phyloP scores from a whole-genome alignment of 2,329 filamentous ascomycete genomes.

The Hypoxylon sp. region DNA sequence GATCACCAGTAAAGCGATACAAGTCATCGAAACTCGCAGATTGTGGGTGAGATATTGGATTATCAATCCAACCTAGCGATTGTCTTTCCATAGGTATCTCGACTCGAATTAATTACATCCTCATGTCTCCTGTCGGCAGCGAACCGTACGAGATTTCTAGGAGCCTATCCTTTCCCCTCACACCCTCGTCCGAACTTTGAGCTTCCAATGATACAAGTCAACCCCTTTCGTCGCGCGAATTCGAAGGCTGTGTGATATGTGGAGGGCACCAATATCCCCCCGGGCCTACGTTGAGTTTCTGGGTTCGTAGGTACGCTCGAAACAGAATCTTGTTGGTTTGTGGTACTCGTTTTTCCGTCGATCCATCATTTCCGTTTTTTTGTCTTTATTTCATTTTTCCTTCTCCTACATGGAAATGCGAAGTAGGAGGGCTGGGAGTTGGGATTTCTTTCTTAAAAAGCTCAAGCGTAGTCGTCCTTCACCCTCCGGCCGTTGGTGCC shows the following conservation, averaged over 20 bases:
- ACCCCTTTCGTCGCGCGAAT: neutral
- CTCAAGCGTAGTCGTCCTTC: conserved; percentile 73
- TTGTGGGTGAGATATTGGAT: neutral
- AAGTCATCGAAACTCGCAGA: too few species aligned
- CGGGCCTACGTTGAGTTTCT: neutral
- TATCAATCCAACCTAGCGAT: conserved; percentile 15
- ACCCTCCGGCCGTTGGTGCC: conserved; percentile 60
- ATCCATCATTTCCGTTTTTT: neutral
- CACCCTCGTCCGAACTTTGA: neutral
- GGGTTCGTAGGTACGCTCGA: too few species aligned
- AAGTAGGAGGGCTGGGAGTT: neutral
- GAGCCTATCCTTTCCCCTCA: neutral
- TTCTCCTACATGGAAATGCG: neutral
- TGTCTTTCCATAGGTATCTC: conserved; percentile 23
- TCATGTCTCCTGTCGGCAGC: neutral
- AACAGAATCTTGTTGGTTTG: neutral
- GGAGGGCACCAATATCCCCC: neutral
- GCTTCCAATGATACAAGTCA: neutral
- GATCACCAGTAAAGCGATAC: too few species aligned
- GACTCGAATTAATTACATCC: conserved; percentile 15
- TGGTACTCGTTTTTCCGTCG: neutral
- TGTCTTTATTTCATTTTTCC: too few species aligned
- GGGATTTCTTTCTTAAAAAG: conserved; percentile 1
- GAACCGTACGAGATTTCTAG: neutral
- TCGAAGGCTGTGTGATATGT: neutral